Conservation (phyloP, 495 filamentous ascomycete species). For the Acidiella bohemica region DNA sequence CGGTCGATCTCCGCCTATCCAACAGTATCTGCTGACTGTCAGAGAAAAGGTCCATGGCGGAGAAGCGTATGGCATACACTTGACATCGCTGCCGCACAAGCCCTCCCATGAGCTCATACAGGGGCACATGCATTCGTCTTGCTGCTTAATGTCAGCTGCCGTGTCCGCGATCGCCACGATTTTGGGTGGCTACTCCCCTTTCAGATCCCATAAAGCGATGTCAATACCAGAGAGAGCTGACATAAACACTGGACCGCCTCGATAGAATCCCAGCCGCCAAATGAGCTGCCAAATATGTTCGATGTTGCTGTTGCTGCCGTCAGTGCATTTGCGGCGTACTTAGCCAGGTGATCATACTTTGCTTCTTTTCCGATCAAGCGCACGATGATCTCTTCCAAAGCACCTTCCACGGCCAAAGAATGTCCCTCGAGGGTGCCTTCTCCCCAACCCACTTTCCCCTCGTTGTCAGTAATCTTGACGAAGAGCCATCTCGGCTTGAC, state of each 20-base stretch:
- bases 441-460: conserved; percentile 58
- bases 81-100: conserved; percentile 60
- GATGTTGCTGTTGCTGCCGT: too few relatives aligned
- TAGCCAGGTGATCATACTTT: too few relatives aligned
- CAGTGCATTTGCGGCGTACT: too few relatives aligned
- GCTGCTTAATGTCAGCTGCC: too few relatives aligned
- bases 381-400: conserved; percentile 51
- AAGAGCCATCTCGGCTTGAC: conserved; percentile 47
- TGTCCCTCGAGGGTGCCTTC: conserved; percentile 54
- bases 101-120: conserved; percentile 63
- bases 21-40: too few relatives aligned
- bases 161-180: too few relatives aligned
- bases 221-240: conserved; percentile 66
- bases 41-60: too few relatives aligned
- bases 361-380: conserved; percentile 57
- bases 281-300: conserved; percentile 46
- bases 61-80: too few relatives aligned
- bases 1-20: conserved; percentile 76
- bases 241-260: conserved; percentile 77
- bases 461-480: conserved; percentile 57
- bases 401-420: conserved; percentile 61
- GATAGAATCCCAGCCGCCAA: conserved; percentile 58
- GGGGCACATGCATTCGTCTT: conserved; percentile 58
- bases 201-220: conserved; percentile 74
- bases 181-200: conserved; percentile 39